These are phyloP conservation scores for Coleophoma eucalyptorum DNA, from an alignment of 2,329 filamentous ascomycete species.

Conservation along the genomic window DNA sequence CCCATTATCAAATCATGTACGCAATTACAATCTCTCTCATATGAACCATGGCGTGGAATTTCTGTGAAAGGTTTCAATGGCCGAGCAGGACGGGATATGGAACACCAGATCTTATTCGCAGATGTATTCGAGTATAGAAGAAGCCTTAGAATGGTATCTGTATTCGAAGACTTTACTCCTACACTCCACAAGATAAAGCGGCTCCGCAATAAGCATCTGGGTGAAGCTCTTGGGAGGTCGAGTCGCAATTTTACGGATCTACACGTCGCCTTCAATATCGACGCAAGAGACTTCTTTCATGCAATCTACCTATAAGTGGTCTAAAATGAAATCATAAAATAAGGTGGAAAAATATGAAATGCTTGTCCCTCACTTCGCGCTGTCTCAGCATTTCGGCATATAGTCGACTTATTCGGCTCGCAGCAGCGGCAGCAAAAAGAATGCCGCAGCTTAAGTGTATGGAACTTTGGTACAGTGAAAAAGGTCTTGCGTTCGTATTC, in stretches of 20 bases:
- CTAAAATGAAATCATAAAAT: not conserved
- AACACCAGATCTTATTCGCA: not conserved
- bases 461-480: not conserved
- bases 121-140: not conserved
- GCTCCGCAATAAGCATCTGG: not conserved
- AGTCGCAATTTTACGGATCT: not conserved
- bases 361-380: not conserved
- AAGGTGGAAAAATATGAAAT: not conserved
- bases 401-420: not conserved
- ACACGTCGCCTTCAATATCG: not conserved
- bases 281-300: not conserved
- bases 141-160: not conserved
- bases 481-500: not conserved
- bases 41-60: not conserved
- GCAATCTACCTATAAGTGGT: not conserved
- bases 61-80: not conserved
- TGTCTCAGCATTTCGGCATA: not conserved
- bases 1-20: not conserved
- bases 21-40: not conserved
- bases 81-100: not conserved
- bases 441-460: not conserved
- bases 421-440: not conserved
- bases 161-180: not conserved
- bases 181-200: not conserved
- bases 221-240: not conserved